A percentile compares a stretch with the other conserved stretches of the same genome.
Conservation (phyloP, 2,329 filamentous ascomycete species). For the Plenodomus tracheiphilus region DNA sequence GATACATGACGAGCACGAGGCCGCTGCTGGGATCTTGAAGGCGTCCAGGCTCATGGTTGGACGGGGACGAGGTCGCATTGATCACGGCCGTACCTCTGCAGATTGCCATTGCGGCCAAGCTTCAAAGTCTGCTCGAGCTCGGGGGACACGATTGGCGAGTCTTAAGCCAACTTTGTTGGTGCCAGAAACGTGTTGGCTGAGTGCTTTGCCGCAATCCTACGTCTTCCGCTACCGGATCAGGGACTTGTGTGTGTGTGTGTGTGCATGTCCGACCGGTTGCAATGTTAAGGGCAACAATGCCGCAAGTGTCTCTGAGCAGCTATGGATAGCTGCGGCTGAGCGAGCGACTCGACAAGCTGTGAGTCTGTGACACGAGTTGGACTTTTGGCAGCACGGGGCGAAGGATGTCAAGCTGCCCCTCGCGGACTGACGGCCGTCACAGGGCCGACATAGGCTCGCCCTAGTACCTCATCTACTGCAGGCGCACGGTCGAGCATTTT, state of each 20-base stretch:
- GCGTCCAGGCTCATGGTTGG: not conserved
- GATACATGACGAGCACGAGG: not conserved
- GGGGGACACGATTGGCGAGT: constrained; percentile 10
- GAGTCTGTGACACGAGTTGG: constrained; percentile 1
- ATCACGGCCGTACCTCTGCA: constrained; percentile 13
- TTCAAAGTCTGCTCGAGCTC: constrained; percentile 13
- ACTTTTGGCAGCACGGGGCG: not conserved
- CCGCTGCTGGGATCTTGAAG: not conserved
- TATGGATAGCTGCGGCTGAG: not conserved
- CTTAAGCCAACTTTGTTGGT: constrained; percentile 11
- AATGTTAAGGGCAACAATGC: too few species aligned
- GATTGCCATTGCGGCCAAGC: constrained; percentile 15
- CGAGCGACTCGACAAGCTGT: not conserved
- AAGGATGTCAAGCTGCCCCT: not conserved
- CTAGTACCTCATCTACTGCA: constrained; percentile 5
- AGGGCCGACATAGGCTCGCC: constrained; percentile 12
- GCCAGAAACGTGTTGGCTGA: not conserved
- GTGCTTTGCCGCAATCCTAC: constrained; percentile 2
- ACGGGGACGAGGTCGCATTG: constrained; percentile 11
- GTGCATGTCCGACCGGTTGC: too few species aligned
- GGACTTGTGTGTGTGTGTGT: too few species aligned
- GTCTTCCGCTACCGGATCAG: not conserved
- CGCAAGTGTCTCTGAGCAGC: not conserved
- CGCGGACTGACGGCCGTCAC: not conserved
- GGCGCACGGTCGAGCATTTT: constrained; percentile 12